Evolutionary conservation across 768 basidiomycete genomes (phyloP), one percentile per base, ranked within the genome.

Genomic region (Lepiota venenata): DNA sequence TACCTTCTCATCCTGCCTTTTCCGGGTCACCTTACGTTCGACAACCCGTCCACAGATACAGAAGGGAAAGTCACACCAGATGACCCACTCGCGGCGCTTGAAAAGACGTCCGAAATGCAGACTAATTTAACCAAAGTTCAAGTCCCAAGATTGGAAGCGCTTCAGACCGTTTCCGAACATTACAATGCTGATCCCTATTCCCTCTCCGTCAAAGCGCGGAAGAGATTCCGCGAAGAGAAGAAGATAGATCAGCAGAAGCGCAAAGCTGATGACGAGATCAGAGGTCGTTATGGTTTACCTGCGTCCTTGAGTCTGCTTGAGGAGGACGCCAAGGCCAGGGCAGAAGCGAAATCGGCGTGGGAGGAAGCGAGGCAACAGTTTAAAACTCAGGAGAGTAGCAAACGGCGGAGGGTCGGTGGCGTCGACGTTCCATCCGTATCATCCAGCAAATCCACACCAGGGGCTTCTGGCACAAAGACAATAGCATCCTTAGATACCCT

Each of bases 1-100:
- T 47, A 14, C 18, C 18, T 41, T 56, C 20, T n/a, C 12, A 39
- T 50, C 4, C 41, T 25, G 11, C 38, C 22, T 21, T 21, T 39
- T 32, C n/a, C 16, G 21, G 36, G 25, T 27, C 25, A 7, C 36
- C 4, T 15, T 43, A 16, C 47, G 27, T 5, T 21, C 29, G 22
- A 25, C 25, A n/a, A 3, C 11, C 12, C 6, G 25, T 11, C 7
- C 49, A 37, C 36, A 64, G 64, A 67, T 46, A 37, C 72, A 83
- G 91, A 94, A 61, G 88, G 90, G 16, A 85, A 93, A 50, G 77
- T 75, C 1, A 72, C 74, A 1, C 79, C 84, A n/a, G 76, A 76
- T 0, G 96, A 98, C 67, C 91, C 97, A 0, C 83, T 98, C 32
- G 88, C 83, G 1, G 85, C 87, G 3, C 76, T 98, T 4, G 97